A percentile compares a stretch with the other conserved stretches of the same genome.
phyloP scores from a whole-genome alignment of 495 filamentous ascomycete genomes.

The Letharia columbiana region DNA sequence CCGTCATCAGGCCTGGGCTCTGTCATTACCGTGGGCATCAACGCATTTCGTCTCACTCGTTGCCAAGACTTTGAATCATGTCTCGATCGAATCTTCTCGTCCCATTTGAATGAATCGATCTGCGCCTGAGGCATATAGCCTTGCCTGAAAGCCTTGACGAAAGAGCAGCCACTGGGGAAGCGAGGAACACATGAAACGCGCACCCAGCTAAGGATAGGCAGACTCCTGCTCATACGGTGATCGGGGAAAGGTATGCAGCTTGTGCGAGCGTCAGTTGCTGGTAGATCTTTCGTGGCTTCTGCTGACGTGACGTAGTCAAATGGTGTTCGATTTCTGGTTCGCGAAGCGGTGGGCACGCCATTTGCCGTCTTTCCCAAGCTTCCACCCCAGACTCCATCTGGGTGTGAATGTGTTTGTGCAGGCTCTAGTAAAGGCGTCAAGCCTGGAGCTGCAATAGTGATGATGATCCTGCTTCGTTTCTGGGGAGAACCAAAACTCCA shows the following conservation, averaged over 20 bases:
- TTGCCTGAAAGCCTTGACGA: constrained; percentile 35
- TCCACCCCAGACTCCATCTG: constrained; percentile 23
- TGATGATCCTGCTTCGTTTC: constrained; percentile 53
- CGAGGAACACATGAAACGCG: constrained; percentile 36
- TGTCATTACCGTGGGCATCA: constrained; percentile 53
- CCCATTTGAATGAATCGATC: constrained; percentile 23
- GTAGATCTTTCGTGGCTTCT: constrained; percentile 50
- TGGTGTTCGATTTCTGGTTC: constrained; percentile 43
- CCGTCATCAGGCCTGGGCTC: constrained; percentile 37
- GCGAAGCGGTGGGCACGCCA: constrained; percentile 47
- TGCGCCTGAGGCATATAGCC: constrained; percentile 29
- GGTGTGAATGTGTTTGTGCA: constrained; percentile 52
- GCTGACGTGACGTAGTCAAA: constrained; percentile 45
- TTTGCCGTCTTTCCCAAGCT: constrained; percentile 53
- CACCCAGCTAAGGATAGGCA: constrained; percentile 21
- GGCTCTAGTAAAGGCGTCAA: constrained; percentile 44
- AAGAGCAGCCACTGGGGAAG: constrained; percentile 39
- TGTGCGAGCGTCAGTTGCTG: constrained; percentile 43
- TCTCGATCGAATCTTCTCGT: constrained; percentile 26
- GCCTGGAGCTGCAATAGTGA: constrained; percentile 56
- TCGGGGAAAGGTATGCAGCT: constrained; percentile 55
- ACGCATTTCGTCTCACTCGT: constrained; percentile 40
- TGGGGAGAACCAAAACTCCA: constrained; percentile 61
- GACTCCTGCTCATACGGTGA: constrained; percentile 39
- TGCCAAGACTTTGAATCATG: constrained; percentile 36